Conservation (phyloP, 805 yeast species). For the Schwanniomyces pseudopolymorphus region DNA sequence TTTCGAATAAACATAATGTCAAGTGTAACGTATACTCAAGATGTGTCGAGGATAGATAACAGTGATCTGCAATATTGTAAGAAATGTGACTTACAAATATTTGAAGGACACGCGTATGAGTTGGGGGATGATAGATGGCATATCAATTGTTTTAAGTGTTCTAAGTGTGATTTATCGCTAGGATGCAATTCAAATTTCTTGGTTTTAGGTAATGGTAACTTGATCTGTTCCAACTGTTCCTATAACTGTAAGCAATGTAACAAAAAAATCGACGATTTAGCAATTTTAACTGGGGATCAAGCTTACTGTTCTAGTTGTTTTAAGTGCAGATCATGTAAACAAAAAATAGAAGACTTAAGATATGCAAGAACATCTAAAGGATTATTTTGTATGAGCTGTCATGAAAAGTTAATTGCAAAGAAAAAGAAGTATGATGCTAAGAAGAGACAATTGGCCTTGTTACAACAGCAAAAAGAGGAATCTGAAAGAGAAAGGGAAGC, state of each 20-base stretch:
- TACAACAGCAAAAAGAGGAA: slow-evolving; percentile 8
- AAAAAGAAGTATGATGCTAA: slow-evolving; percentile 62
- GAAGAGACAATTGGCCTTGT: slow-evolving; percentile 30
- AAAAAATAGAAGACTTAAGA: slow-evolving; percentile 79
- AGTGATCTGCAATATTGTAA: slow-evolving; percentile 32
- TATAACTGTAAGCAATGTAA: slow-evolving; percentile 84
- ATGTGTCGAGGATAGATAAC: slow-evolving; percentile 1
- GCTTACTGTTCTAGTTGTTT: slow-evolving; percentile 93
- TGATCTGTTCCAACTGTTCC: slow-evolving; percentile 90
- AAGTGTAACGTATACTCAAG: slow-evolving; percentile 1
- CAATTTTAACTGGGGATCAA: slow-evolving; percentile 91
- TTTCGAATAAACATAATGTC: not conserved
- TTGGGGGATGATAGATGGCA: slow-evolving; percentile 96
- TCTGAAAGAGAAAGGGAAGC: slow-evolving; percentile 7
- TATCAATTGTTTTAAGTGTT: slow-evolving; percentile 86
- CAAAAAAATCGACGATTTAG: slow-evolving; percentile 86
- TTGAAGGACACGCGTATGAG: slow-evolving; percentile 93
- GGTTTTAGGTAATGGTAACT: slow-evolving; percentile 88
- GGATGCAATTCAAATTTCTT: slow-evolving; percentile 89
- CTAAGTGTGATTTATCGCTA: slow-evolving; percentile 72
- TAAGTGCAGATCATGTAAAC: slow-evolving; percentile 83
- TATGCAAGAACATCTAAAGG: slow-evolving; percentile 95
- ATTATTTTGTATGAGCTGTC: slow-evolving; percentile 89
- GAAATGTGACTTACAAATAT: slow-evolving; percentile 49
- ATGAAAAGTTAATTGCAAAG: slow-evolving; percentile 75